Conservation (phyloP, 108 stramenopile species). For the Mayamaea pseudoterrestris region DNA sequence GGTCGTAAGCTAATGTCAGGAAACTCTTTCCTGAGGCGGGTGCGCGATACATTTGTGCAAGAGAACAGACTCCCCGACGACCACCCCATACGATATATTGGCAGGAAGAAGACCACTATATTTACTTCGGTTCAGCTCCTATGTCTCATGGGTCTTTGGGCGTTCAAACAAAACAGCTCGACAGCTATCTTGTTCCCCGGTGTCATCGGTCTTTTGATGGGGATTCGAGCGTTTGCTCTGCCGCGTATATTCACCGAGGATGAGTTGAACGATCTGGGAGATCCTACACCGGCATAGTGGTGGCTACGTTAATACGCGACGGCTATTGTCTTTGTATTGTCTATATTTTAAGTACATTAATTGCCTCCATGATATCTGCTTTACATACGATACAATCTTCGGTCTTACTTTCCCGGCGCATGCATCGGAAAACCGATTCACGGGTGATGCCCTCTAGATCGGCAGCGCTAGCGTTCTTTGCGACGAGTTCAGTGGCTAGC, state of each 20-base stretch:
- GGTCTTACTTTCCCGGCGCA: too few species aligned
- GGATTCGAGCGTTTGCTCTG: conserved; percentile 59
- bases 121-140: conserved; percentile 55
- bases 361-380: too few species aligned
- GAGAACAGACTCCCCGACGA: conserved; percentile 32
- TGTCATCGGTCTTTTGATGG: conserved; percentile 85
- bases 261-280: conserved; percentile 67
- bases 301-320: too few species aligned
- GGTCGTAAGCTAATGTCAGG: conserved; percentile 82
- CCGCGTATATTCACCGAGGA: conserved; percentile 72
- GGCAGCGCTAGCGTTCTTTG: too few species aligned
- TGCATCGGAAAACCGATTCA: too few species aligned
- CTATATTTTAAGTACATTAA: too few species aligned
- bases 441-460: too few species aligned
- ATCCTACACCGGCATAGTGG: conserved; percentile 22
- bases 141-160: conserved; percentile 76
- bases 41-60: conserved; percentile 61
- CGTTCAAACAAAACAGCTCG: conserved; percentile 76
- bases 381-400: too few species aligned
- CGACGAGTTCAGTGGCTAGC: too few species aligned
- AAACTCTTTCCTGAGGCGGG: conserved; percentile 62
- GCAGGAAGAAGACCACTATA: conserved; percentile 55
- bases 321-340: too few species aligned
- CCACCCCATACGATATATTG: conserved; percentile 63
- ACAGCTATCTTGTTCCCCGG: conserved; percentile 95